Evolutionary conservation across 2,329 filamentous ascomycete genomes (phyloP).

Genomic region (Mollisiaceae sp.): DNA sequence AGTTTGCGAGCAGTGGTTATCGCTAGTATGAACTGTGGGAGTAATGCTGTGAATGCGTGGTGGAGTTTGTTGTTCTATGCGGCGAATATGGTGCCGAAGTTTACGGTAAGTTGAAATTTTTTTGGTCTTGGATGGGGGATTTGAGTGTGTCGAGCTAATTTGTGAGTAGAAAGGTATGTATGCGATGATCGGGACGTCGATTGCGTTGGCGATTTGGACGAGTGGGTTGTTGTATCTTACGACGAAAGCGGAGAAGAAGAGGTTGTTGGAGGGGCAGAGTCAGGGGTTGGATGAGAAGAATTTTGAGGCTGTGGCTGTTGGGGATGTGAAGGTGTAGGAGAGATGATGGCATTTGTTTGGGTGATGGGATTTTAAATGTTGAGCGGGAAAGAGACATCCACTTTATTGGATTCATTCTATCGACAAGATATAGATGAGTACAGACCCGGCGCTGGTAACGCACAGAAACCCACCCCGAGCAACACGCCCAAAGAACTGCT

Average conservation of each 20-base stretch:
- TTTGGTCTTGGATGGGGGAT: constrained; percentile 3
- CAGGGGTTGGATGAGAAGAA: constrained; percentile 20
- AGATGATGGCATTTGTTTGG: background rate
- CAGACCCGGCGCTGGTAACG: too few relatives aligned
- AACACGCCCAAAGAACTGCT: too few relatives aligned
- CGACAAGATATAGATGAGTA: too few relatives aligned
- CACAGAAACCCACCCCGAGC: too few relatives aligned
- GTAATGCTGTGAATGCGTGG: constrained; percentile 73
- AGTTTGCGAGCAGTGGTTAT: constrained; percentile 69
- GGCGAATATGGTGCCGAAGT: constrained; percentile 65
- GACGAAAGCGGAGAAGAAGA: constrained; percentile 44
- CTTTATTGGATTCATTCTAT: too few relatives aligned
- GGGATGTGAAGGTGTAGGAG: constrained; percentile 24
- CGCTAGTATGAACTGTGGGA: constrained; percentile 73
- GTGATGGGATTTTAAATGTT: too few relatives aligned
- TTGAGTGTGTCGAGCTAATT: constrained; percentile 13
- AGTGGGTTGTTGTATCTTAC: constrained; percentile 55
- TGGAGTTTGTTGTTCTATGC: constrained; percentile 76
- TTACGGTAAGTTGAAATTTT: constrained; percentile 33
- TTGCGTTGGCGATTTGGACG: constrained; percentile 65
- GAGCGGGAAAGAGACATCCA: too few relatives aligned
- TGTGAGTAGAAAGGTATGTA: constrained; percentile 66
- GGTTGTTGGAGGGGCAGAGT: constrained; percentile 22
- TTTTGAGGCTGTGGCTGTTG: constrained; percentile 17
- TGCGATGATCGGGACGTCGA: constrained; percentile 70